Conservation (phyloP, 192 early-diverging fungal genomes). For the Spinellus fusiger region DNA sequence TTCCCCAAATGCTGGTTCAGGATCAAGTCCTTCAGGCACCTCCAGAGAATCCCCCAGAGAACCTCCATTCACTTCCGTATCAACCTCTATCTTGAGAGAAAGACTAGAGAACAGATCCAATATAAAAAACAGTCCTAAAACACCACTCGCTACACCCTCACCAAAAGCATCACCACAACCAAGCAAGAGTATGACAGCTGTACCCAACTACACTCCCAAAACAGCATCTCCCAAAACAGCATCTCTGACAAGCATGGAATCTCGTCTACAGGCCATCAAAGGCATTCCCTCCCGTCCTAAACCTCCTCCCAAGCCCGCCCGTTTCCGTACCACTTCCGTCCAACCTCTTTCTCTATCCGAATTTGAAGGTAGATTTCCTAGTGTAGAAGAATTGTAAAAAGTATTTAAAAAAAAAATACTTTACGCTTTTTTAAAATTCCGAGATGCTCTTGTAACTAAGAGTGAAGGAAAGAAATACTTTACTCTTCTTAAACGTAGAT, state of each 20-base stretch:
- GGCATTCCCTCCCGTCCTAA: slow-evolving; percentile 5
- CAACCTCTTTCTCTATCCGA: slow-evolving; percentile 8
- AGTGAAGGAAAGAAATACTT: no score
- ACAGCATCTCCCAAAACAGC: neutral
- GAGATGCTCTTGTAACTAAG: no score
- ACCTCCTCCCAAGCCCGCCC: slow-evolving; percentile 29
- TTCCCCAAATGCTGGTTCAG: no score
- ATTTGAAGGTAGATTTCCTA: slow-evolving; percentile 28
- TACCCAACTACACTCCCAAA: neutral
- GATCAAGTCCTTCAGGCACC: no score
- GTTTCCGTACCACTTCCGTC: slow-evolving; percentile 20
- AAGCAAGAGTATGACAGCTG: neutral
- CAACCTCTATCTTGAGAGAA: neutral
- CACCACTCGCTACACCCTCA: neutral
- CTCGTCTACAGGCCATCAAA: slow-evolving; percentile 10
- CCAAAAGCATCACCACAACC: neutral
- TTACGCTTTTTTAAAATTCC: no score
- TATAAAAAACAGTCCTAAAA: neutral
- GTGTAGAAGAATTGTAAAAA: slow-evolving; percentile 15
- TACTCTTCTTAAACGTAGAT: neutral
- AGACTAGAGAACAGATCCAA: neutral
- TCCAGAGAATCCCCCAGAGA: no score
- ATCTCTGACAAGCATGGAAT: slow-evolving; percentile 6
- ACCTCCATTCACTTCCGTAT: neutral
- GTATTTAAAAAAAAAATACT: no score